Evolutionary conservation across 495 filamentous ascomycete genomes (phyloP), one percentile per base, ranked within the genome.

Genomic region (Cudoniella acicularis): DNA sequence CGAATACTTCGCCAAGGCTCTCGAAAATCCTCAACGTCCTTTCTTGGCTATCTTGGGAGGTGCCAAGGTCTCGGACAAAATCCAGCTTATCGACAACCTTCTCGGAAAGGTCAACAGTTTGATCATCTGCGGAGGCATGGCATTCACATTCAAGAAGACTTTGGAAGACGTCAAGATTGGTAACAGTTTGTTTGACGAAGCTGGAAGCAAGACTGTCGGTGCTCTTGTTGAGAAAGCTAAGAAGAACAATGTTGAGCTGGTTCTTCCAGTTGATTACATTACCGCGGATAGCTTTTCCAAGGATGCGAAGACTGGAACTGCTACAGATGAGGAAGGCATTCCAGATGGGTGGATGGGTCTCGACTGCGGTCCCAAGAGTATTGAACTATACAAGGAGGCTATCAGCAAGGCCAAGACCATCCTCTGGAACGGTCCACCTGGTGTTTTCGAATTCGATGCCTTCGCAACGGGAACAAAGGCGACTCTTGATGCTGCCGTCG

Each of bases 61-160:
- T 61, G 90, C 95, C 67, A 99, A 99, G 83, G 90, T 99, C 46
- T 94, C 91, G 30, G 94, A 99, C 79, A 99, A 99, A 85, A 98
- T 99, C 77, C 89, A 96, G 81, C 84, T 99, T 59, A 98, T 99
- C 70, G 92, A 99, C 77, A 99, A 98, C 81, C 81, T 99, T 50
- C 86, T 99, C 49, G 86, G 89, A 71, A 99, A 99, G 82, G 90
- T 99, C 66, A 82, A 99, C 81, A 92, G 85, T 73, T 84, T 99
- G 63, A 88, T 98, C 74, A 90, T 99, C 79, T 96, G 92, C 69
- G 94, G 94, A 63, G 94, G 87, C 63, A 99, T 99, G 94, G 91
- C 94, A 25, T 99, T 97, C 83, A 99, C 94, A 60, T 98, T 99
- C 85, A 98, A 98, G 87, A 98, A 98, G 84, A 93, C 91, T 41